Evolutionary conservation across 306 rosid genomes (phyloP), one percentile per base, ranked within the genome.

Genomic region (Vigna reflexopilosa): DNA sequence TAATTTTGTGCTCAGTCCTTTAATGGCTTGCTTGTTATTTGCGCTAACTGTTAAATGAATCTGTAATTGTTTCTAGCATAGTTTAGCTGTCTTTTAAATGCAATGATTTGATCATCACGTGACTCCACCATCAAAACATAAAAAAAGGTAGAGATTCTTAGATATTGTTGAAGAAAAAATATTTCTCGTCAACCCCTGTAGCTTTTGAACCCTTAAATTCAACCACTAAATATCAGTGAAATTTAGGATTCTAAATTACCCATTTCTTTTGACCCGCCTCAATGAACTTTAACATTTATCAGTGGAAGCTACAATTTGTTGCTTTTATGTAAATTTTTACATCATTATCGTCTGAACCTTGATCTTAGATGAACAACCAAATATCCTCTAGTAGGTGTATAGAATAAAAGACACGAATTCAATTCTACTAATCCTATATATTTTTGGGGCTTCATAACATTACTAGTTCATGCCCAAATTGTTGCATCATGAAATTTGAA

Each of bases 1-100:
- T n/a, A 61, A 48, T 15, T 62, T 51, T 69, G 73, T 8, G 42
- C 59, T 51, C 16, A 49, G 62, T 61, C 62, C 71, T 55, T 50
- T 13, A 57, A 54, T 40, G n/a, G 67, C 58, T 17, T 81, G 48
- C 69, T 50, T 59, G 61, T 40, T 24, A 47, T 75, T 26, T 50
- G 15, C 51, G 69, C 19, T 19, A 49, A 61, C 36, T 59, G 38
- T 10, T 15, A 49, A 51, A 36, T 59, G 38, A 16, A 40, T 49
- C 19, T 49, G 67, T 49, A 26, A 44, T 3, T 34, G 40, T 34
- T 34, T 34, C 8, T 36, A 36, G 42, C 6, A 6, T 36, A 36
- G 42, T 36, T 1, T 36, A 36, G 8, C 42, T 36, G 42, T 36
- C 42, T 36, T 34, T 36, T 72, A 63, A 62, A 30, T 28, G 17